Conservation (phyloP, 2,329 filamentous ascomycete species). For the Pyrenophora tritici-repentis region DNA sequence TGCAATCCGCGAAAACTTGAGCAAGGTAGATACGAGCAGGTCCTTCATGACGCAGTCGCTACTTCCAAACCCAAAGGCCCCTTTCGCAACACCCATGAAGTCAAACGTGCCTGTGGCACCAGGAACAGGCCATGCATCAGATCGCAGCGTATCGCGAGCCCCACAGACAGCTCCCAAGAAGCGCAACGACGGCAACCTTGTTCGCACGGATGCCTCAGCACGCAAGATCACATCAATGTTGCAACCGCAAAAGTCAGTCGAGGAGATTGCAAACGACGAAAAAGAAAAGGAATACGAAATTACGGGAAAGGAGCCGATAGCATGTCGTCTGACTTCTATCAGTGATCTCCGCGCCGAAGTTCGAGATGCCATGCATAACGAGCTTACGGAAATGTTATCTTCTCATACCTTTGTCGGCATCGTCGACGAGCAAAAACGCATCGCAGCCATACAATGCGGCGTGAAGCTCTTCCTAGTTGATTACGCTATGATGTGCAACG, state of each 20-base stretch:
- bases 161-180: constrained; percentile 36
- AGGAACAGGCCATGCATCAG: constrained; percentile 26
- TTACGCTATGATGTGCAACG: constrained; percentile 81
- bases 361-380: constrained; percentile 79
- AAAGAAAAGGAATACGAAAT: constrained; percentile 72
- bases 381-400: constrained; percentile 83
- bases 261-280: constrained; percentile 33
- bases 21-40: constrained; percentile 88
- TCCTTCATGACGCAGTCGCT: constrained; percentile 94
- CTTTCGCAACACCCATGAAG: constrained; percentile 49
- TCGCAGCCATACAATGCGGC: constrained; percentile 91
- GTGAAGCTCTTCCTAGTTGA: constrained; percentile 92
- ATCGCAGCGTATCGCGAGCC: constrained; percentile 37
- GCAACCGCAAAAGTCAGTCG: constrained; percentile 55
- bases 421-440: constrained; percentile 81
- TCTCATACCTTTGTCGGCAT: constrained; percentile 92
- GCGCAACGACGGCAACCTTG: constrained; percentile 82
- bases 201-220: constrained; percentile 84
- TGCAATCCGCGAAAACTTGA: constrained; percentile 75
- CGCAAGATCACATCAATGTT: constrained; percentile 98
- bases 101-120: constrained; percentile 35
- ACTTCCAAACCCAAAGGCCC: constrained; percentile 54
- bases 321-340: constrained; percentile 79
- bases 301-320: constrained; percentile 69
- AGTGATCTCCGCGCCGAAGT: constrained; percentile 83